Conservation (phyloP, 2,329 filamentous ascomycete genomes). For the Penicillium sp. region DNA sequence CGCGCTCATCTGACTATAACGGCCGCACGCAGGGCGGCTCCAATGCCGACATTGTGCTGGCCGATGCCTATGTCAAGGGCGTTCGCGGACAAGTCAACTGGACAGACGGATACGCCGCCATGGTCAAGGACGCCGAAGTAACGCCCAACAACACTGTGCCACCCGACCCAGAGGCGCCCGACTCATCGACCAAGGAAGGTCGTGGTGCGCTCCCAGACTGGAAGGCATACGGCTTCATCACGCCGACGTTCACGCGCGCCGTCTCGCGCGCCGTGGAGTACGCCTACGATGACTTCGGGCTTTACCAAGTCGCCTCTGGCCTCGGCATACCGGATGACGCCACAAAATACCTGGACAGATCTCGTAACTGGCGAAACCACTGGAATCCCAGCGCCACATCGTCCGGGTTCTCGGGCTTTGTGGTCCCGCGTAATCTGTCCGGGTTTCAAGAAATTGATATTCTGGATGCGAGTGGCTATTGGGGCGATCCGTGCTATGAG, state of each 20-base stretch:
- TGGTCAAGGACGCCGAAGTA: constrained; percentile 68
- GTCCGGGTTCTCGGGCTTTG: constrained; percentile 63
- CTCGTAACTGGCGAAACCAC: constrained; percentile 65
- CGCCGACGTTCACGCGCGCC: constrained; percentile 64
- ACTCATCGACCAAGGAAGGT: constrained; percentile 68
- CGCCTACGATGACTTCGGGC: constrained; percentile 71
- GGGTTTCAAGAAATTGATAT: constrained; percentile 66
- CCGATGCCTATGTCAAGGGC: constrained; percentile 65
- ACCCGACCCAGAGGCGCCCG: constrained; percentile 49
- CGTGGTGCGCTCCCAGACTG: constrained; percentile 68
- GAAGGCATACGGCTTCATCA: constrained; percentile 69
- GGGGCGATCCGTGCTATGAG: constrained; percentile 68
- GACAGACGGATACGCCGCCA: constrained; percentile 64
- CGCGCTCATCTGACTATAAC: constrained; percentile 68
- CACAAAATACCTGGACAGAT: constrained; percentile 57
- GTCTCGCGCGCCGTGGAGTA: constrained; percentile 74
- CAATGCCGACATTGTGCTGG: constrained; percentile 66
- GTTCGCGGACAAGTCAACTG: constrained; percentile 62
- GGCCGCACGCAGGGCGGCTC: constrained; percentile 72
- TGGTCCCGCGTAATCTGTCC: constrained; percentile 65
- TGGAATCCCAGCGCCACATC: constrained; percentile 60
- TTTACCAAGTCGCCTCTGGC: constrained; percentile 58
- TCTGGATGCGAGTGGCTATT: constrained; percentile 59
- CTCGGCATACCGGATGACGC: constrained; percentile 54
- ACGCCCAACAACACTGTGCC: constrained; percentile 63